phyloP scores from a whole-genome alignment of 768 basidiomycete genomes.

The Rickenella mellea region DNA sequence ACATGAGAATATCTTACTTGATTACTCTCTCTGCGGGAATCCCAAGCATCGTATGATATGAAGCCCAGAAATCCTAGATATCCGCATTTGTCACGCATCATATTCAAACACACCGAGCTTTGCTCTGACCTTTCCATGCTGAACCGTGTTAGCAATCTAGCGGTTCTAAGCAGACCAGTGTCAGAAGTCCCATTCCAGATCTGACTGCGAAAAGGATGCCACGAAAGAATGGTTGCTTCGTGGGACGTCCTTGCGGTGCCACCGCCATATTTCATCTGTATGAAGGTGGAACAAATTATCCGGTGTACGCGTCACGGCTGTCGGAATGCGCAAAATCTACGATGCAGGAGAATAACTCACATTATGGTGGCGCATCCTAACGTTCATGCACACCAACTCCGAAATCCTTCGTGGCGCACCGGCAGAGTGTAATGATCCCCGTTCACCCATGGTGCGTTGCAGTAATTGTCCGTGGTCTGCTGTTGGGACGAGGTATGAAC shows the following conservation, averaged over 20 bases:
- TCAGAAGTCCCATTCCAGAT: slow-evolving; percentile 45
- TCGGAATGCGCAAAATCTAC: neutral
- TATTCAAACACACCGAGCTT: neutral
- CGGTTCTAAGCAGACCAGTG: slow-evolving; percentile 34
- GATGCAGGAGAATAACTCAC: slow-evolving; percentile 17
- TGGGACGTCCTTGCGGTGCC: slow-evolving; percentile 29
- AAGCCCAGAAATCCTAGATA: slow-evolving; percentile 38
- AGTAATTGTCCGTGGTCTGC: slow-evolving; percentile 46
- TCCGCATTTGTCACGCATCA: too few species aligned
- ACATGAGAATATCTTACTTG: slow-evolving; percentile 27
- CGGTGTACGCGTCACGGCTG: slow-evolving; percentile 29
- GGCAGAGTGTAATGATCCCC: slow-evolving; percentile 26
- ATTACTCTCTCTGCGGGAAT: slow-evolving; percentile 27
- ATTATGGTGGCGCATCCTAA: slow-evolving; percentile 39
- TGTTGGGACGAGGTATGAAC: slow-evolving; percentile 36
- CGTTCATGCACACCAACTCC: slow-evolving; percentile 30
- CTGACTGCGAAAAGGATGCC: slow-evolving; percentile 32
- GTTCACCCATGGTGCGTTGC: slow-evolving; percentile 40
- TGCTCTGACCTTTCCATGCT: slow-evolving; percentile 29
- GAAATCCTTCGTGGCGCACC: slow-evolving; percentile 12
- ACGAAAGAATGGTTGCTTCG: slow-evolving; percentile 24
- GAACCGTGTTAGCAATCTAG: slow-evolving; percentile 31
- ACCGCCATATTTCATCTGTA: slow-evolving; percentile 27
- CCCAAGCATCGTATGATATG: slow-evolving; percentile 27
- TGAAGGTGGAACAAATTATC: slow-evolving; percentile 36